Evolutionary conservation across 805 yeast species (phyloP), one percentile per base, ranked within the genome.

Genomic region (Schwanniomyces yamadae): DNA sequence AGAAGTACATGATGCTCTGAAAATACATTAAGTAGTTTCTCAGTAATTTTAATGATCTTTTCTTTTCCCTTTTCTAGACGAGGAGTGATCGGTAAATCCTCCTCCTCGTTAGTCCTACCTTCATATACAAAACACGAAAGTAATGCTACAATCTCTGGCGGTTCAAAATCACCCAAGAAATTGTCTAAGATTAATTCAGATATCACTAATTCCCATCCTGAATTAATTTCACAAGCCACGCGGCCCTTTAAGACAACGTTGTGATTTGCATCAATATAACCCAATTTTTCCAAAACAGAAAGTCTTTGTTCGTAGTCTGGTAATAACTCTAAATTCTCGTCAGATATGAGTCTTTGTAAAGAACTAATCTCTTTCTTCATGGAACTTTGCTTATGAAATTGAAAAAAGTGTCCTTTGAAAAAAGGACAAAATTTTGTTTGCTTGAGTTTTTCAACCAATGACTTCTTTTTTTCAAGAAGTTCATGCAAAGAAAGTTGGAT

Each of bases 131-230:
- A 93, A 23, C 85, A 87, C 0, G 97, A 88, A 21, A 93, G 62
- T 32, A 93, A 67, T 0, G 98, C 98, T n/a, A 90, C 97, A 43
- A 93, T 89, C 59, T 93, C 99, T 53, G 89, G 96, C 0, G 97
- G 89, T 44, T 90, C 95, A 55, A 85, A 90, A 39, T 88, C 95
- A 20, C 91, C 95, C 43, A 93, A 66, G 66, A 91, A 89, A 61
- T 93, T 93, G 52, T 91, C 95, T 49, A 93, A 70, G 12, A 93
- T 78, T 36, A 93, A 70, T 59, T 93, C 99, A 0, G 99, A 91
- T 8, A 93, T 57, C 2, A 84, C 82, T 37, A 90, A 69, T 59
- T 93, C 99, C 78, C 90, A 88, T 0, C 98, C 98, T 17, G 88
- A 75, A 55, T 85, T 86, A 39, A 87, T 74, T 51, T 93, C 99